A percentile compares a stretch with the other conserved stretches of the same genome.
Evolutionary conservation across 1,284 basidiomycete species (phyloP).

Genomic region (Cutaneotrichosporon cyanovorans): DNA sequence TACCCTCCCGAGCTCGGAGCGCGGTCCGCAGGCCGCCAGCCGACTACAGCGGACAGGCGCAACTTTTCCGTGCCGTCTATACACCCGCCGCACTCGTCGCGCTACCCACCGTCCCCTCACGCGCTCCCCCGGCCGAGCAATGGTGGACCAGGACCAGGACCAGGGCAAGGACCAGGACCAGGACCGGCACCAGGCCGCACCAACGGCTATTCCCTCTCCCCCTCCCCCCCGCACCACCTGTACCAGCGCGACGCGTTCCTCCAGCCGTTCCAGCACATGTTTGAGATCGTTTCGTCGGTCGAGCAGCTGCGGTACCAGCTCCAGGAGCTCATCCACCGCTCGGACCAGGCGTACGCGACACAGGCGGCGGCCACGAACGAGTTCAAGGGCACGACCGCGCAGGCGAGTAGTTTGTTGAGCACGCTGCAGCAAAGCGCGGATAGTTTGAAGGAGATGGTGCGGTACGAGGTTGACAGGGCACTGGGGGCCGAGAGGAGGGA

Average conservation of each 20-base stretch:
- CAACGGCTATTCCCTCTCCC: conserved; percentile 19
- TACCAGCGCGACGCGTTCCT: conserved; percentile 25
- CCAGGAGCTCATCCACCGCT: conserved; percentile 30
- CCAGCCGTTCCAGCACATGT: conserved; percentile 28
- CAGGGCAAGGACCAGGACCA: too few relatives aligned
- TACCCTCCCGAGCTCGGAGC: conserved; percentile 9
- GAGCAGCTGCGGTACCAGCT: conserved; percentile 28
- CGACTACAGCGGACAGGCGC: conserved; percentile 20
- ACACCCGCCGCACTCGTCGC: conserved; percentile 6
- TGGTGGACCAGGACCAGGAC: too few relatives aligned
- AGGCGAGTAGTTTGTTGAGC: conserved; percentile 27
- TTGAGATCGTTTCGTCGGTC: conserved; percentile 31
- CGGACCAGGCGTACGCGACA: conserved; percentile 22
- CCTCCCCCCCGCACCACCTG: conserved; percentile 14
- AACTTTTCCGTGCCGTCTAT: conserved; percentile 24
- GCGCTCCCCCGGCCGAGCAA: too few relatives aligned
- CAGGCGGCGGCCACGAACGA: conserved; percentile 30
- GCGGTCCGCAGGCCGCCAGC: conserved; percentile 5
- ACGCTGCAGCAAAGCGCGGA: conserved; percentile 36
- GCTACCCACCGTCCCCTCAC: conserved; percentile 14
- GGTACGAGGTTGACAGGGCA: conserved; percentile 36
- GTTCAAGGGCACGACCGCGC: conserved; percentile 34
- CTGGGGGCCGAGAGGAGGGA: conserved; percentile 15
- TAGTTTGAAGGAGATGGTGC: conserved; percentile 41
- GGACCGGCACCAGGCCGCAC: too few relatives aligned